Evolutionary conservation across 2,329 filamentous ascomycete species (phyloP), one percentile per base, ranked within the genome.

Genomic region (Cladosporium sp.): DNA sequence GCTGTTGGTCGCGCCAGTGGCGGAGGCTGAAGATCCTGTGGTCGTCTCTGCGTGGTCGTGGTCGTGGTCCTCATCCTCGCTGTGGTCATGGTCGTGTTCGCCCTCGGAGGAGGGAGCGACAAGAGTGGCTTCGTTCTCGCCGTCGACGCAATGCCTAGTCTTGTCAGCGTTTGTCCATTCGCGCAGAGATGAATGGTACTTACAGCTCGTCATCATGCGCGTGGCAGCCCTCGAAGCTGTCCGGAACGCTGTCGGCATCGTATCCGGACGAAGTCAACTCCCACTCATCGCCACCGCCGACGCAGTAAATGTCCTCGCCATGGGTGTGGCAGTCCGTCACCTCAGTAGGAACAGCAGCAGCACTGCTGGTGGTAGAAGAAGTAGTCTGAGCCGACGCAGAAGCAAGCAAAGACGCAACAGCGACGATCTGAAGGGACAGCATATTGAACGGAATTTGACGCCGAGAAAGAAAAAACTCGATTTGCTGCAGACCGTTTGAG

Each of bases 291-390:
- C 27, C 36, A 11, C 32, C 44, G 4, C 11, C 37, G 13, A 27
- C 34, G 24, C 34, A 47, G 44, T 39, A 47, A 6, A 39, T 34
- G 15, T 29, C 22, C 11, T 30, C 36, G 20, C 44, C 44, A n/a
- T 47, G 44, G 11, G 34, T 34, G 13, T 47, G 44, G 36, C 44
- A 47, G 9, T 22, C 44, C 4, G 44, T 47, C n/a, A 47, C 44
- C 18, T 38, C 44, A 29, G 44, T 32, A 4, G 44, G 44, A 39
- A n/a, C 15, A 11, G 34, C 29, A 13, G 37, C 37, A 12, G 45
- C 45, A 34, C 24, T 18, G 37, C 45, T 48, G 45, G 36, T 34
- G 9, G 45, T 41, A 19, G 37, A 39, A 15, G 36, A 39, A 5
- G 44, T 39, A 4, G 32, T 39, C 27, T 48, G 45, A 32, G 45